Percentiles rank a stretch among this genome's conserved stretches.
phyloP scores from a whole-genome alignment of 805 yeast genomes.

The Kazachstania viticola region DNA sequence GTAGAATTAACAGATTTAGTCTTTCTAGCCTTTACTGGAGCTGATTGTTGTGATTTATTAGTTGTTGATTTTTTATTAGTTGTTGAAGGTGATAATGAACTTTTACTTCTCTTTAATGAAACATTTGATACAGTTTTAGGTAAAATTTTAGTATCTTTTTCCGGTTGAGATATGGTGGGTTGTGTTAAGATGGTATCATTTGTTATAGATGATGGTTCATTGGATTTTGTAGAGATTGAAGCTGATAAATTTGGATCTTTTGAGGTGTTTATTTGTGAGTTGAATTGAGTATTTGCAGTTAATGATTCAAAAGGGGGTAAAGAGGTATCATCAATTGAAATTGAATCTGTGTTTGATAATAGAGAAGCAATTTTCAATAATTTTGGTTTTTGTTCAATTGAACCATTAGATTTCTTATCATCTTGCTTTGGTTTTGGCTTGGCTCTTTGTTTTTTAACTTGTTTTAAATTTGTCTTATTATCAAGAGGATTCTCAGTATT shows the following conservation, averaged over 20 bases:
- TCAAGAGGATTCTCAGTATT: background rate
- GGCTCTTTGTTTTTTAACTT: slow-evolving; percentile 1
- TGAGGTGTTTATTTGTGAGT: too few species aligned
- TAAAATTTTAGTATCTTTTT: background rate
- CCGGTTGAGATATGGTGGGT: background rate
- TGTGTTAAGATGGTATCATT: background rate
- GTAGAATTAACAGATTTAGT: background rate
- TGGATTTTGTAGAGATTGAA: background rate
- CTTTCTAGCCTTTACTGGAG: background rate
- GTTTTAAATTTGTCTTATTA: background rate
- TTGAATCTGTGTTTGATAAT: slow-evolving; percentile 6
- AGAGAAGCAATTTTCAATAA: slow-evolving; percentile 14
- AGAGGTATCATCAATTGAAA: background rate
- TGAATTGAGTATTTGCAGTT: too few species aligned
- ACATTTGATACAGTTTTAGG: background rate
- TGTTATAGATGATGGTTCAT: background rate
- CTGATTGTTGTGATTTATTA: background rate
- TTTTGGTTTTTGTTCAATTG: slow-evolving; percentile 5
- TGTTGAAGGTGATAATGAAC: slow-evolving; percentile 1
- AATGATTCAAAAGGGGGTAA: background rate
- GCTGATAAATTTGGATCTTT: too few species aligned
- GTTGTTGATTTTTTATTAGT: background rate
- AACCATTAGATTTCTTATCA: slow-evolving; percentile 1
- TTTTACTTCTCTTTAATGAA: slow-evolving; percentile 2
- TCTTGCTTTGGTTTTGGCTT: slow-evolving; percentile 1